Evolutionary conservation across 1,284 basidiomycete species (phyloP).

Genomic region (Mycosarcoma mackinlayi): DNA sequence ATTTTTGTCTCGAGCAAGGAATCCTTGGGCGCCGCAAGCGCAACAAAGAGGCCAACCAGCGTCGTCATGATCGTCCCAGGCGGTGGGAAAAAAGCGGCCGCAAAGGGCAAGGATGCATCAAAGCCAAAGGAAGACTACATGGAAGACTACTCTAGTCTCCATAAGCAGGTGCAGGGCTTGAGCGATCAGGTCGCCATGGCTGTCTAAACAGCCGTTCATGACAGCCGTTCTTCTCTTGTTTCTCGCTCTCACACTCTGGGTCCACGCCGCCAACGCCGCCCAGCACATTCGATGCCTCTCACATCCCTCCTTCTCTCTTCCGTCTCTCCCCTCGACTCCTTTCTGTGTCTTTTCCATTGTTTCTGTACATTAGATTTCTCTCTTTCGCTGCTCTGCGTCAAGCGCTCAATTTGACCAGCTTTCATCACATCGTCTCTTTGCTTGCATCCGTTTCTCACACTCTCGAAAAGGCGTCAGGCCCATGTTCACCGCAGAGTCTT

Average conservation of each 20-base stretch:
- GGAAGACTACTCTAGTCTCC: constrained; percentile 85
- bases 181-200: constrained; percentile 47
- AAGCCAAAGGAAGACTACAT: constrained; percentile 79
- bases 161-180: constrained; percentile 74
- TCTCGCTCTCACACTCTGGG: not conserved
- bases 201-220: no score
- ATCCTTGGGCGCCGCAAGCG: constrained; percentile 86
- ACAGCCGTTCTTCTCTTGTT: no score
- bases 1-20: constrained; percentile 75
- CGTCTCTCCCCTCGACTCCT: not conserved
- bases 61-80: constrained; percentile 84
- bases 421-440: no score
- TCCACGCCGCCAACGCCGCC: not conserved
- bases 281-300: not conserved
- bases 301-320: not conserved
- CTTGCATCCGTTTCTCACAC: no score
- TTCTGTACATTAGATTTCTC: no score
- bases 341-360: not conserved
- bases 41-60: constrained; percentile 96
- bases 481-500: no score
- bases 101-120: constrained; percentile 72
- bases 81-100: constrained; percentile 75
- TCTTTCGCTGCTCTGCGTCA: no score
- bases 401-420: no score
- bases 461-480: no score